Conservation (phyloP, 2,329 filamentous ascomycete genomes). For the Fusarium sp. region DNA sequence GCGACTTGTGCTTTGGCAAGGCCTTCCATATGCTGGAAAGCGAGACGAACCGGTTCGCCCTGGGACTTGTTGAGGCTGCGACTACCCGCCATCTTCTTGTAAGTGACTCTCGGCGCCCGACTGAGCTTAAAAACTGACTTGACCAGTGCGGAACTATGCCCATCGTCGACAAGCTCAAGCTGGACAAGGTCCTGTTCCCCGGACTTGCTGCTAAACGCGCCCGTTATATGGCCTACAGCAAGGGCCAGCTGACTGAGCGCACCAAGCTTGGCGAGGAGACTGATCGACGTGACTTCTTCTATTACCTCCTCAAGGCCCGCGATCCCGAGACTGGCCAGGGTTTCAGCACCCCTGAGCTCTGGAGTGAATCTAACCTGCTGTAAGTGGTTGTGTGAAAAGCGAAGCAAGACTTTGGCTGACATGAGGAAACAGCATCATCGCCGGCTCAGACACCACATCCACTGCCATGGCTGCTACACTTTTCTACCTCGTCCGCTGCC, state of each 20-base stretch:
- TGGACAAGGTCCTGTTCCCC: slow-evolving; percentile 77
- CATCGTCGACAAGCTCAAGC: slow-evolving; percentile 71
- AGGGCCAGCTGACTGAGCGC: slow-evolving; percentile 73
- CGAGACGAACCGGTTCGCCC: slow-evolving; percentile 72
- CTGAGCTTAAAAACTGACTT: slow-evolving; percentile 19
- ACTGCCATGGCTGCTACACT: slow-evolving; percentile 73
- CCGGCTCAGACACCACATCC: slow-evolving; percentile 78
- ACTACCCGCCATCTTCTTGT: slow-evolving; percentile 77
- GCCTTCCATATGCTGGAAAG: slow-evolving; percentile 72
- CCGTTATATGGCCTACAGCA: slow-evolving; percentile 78
- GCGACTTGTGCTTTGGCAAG: slow-evolving; percentile 71
- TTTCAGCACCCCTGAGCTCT: slow-evolving; percentile 74
- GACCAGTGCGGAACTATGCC: slow-evolving; percentile 77
- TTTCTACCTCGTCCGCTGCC: slow-evolving; percentile 71
- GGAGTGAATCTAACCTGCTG: slow-evolving; percentile 78
- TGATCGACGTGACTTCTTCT: slow-evolving; percentile 80
- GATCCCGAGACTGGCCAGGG: slow-evolving; percentile 78
- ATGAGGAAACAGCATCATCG: slow-evolving; percentile 67
- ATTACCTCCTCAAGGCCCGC: slow-evolving; percentile 77
- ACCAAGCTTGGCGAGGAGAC: slow-evolving; percentile 74
- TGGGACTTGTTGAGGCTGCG: slow-evolving; percentile 75
- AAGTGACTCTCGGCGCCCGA: slow-evolving; percentile 46
- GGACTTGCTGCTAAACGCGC: slow-evolving; percentile 74
- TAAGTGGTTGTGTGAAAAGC: slow-evolving; percentile 46
- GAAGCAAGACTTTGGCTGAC: slow-evolving; percentile 5